These are phyloP conservation scores for Anthracocystis panici-leucophaei DNA, from an alignment of 1,284 basidiomycete genomes.

Conservation along the genomic window DNA sequence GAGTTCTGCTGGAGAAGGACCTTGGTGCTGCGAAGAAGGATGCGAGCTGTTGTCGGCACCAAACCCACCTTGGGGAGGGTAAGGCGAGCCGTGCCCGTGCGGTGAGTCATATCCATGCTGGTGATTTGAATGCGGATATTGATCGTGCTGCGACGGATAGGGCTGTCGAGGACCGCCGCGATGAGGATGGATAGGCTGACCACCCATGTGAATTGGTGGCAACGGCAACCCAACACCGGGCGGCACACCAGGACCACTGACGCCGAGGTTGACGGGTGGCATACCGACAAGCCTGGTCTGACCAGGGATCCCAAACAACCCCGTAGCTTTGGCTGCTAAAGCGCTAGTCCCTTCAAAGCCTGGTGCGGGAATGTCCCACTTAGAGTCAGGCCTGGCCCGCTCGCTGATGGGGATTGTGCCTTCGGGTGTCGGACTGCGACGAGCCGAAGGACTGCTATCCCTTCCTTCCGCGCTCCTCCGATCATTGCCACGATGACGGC, in stretches of 20 bases:
- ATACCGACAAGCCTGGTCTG: constrained; percentile 81
- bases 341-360: constrained; percentile 95
- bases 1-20: constrained; percentile 21
- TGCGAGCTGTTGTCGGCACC: constrained; percentile 13
- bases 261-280: constrained; percentile 48
- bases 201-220: constrained; percentile 77
- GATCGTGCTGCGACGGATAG: constrained; percentile 21
- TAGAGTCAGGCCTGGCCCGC: constrained; percentile 84
- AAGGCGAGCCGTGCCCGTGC: constrained; percentile 23
- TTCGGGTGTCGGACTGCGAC: constrained; percentile 90
- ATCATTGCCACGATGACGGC: constrained; percentile 71
- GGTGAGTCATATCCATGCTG: constrained; percentile 14
- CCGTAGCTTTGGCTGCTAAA: constrained; percentile 97
- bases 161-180: constrained; percentile 32
- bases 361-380: constrained; percentile 94
- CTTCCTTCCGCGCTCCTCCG: constrained; percentile 47
- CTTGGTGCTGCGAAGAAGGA: constrained; percentile 16
- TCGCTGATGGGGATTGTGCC: constrained; percentile 85
- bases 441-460: constrained; percentile 76
- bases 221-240: constrained; percentile 70
- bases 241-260: constrained; percentile 46
- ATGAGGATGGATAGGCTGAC: constrained; percentile 36
- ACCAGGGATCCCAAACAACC: constrained; percentile 90
- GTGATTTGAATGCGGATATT: constrained; percentile 11
- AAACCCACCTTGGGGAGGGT: constrained; percentile 11